A percentile compares a stretch with the other conserved stretches of the same genome.
phyloP scores from a whole-genome alignment of 2,329 filamentous ascomycete genomes.

The Diaporthe helianthi region DNA sequence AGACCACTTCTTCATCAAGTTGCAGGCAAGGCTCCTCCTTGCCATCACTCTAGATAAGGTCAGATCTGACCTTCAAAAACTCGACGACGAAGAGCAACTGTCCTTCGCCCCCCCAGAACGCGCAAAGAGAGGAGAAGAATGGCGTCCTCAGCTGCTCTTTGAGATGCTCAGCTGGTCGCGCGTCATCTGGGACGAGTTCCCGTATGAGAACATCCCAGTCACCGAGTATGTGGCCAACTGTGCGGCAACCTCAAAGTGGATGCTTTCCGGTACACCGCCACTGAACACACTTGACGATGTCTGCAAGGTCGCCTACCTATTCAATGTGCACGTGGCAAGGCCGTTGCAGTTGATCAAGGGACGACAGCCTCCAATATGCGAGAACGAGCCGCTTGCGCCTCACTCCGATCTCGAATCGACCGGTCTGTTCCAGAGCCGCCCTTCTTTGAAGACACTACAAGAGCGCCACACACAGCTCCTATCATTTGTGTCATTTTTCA shows the following conservation, averaged over 20 bases:
- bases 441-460: slow-evolving; percentile 44
- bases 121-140: neutral
- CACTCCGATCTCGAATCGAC: slow-evolving; percentile 45
- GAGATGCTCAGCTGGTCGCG: slow-evolving; percentile 49
- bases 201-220: slow-evolving; percentile 45
- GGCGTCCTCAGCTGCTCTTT: slow-evolving; percentile 37
- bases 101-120: neutral
- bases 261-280: slow-evolving; percentile 53
- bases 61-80: neutral
- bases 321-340: slow-evolving; percentile 50
- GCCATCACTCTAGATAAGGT: neutral
- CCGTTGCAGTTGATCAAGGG: slow-evolving; percentile 43
- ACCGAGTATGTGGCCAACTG: slow-evolving; percentile 45
- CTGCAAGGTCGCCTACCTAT: slow-evolving; percentile 44
- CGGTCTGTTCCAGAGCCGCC: slow-evolving; percentile 43
- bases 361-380: slow-evolving; percentile 47
- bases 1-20: neutral
- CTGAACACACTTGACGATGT: slow-evolving; percentile 46
- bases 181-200: slow-evolving; percentile 53
- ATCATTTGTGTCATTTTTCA: slow-evolving; percentile 64
- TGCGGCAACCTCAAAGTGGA: slow-evolving; percentile 48
- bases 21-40: neutral
- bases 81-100: neutral
- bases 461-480: slow-evolving; percentile 53
- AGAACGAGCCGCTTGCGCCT: slow-evolving; percentile 42